Evolutionary conservation across 2,329 filamentous ascomycete species (phyloP), one percentile per base, ranked within the genome.

Genomic region (Aphanoascus verrucosus): DNA sequence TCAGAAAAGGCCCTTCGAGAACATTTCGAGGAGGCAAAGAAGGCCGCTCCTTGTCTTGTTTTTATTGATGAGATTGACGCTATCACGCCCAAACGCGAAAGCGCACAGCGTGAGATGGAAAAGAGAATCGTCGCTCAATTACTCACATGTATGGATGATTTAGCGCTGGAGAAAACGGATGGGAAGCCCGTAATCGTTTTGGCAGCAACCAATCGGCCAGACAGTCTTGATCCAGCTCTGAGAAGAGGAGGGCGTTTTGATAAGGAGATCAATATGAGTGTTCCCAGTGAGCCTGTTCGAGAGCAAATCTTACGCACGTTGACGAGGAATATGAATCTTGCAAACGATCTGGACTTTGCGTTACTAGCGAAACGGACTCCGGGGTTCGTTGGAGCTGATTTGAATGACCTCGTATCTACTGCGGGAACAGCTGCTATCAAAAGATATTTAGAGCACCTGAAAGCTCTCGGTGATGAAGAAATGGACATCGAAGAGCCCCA

Each of bases 11-110:
- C 88, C 56, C 80, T 94, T 28, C 77, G 88, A 35, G 86, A 91
- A 59, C 77, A 88, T 46, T 94, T 94, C 57, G 90, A 97, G 11
- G 87, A 93, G 63, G 93, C 93, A 0, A 88, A 87, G 65, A 79
- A 81, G 53, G 77, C 90, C 37, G 90, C 91, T 0, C 93, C 93
- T 0, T 94, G 88, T 63, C 76, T 98, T 4, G 78, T 98, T 3
- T 94, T 96, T 63, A 86, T 97, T 54, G 89, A 95, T 60, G 85
- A 95, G 61, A 87, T 97, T 50, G 90, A 98, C 67, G 84, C 85
- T 3, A 93, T 97, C 62, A 87, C 89, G 48, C 86, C 87, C 0
- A 94, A 94, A 67, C 78, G 86, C 53, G 88, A 94, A 58, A 86
- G 81, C 52, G 82, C 85, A 1, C 86, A 93, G 63, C 84, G 85